Percentiles rank a stretch among this genome's conserved stretches.
Conservation (phyloP, 306 rosid genomes). For the Echinosophora koreensis region DNA sequence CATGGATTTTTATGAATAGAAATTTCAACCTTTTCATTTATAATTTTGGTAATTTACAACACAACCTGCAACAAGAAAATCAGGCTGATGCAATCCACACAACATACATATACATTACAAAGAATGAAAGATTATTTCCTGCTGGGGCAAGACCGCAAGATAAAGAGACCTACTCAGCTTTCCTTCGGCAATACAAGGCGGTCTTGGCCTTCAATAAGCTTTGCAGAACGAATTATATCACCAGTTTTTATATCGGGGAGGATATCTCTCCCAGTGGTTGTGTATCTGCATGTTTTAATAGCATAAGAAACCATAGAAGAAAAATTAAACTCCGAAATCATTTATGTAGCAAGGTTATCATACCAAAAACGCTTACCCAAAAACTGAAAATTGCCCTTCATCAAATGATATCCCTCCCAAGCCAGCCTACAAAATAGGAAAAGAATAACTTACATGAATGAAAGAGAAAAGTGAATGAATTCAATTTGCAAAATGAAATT, state of each 20-base stretch:
- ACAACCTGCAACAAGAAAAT: constrained; percentile 63
- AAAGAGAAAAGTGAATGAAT: constrained; percentile 8
- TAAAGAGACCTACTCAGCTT: constrained; percentile 49
- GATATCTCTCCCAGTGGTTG: constrained; percentile 82
- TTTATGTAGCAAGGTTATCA: background rate
- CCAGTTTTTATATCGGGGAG: constrained; percentile 93
- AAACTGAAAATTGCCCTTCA: constrained; percentile 96
- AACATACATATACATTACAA: constrained; percentile 39
- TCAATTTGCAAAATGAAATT: constrained; percentile 12
- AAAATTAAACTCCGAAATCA: background rate
- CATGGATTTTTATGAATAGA: background rate
- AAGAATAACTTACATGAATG: background rate
- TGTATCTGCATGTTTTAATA: constrained; percentile 63
- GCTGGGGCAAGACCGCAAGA: constrained; percentile 15
- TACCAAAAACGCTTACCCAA: constrained; percentile 66
- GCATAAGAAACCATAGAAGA: constrained; percentile 8
- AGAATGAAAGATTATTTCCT: constrained; percentile 54
- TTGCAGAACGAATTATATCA: constrained; percentile 77
- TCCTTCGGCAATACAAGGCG: constrained; percentile 76
- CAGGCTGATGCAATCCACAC: constrained; percentile 50
- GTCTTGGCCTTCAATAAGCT: constrained; percentile 83
- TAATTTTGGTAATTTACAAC: constrained; percentile 46
- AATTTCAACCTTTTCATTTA: constrained; percentile 7
- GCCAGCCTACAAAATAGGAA: constrained; percentile 70
- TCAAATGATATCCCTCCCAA: constrained; percentile 98